These are phyloP conservation scores for Aspergillus cejpii DNA, from an alignment of 2,329 filamentous ascomycete genomes.

Conservation along the genomic window DNA sequence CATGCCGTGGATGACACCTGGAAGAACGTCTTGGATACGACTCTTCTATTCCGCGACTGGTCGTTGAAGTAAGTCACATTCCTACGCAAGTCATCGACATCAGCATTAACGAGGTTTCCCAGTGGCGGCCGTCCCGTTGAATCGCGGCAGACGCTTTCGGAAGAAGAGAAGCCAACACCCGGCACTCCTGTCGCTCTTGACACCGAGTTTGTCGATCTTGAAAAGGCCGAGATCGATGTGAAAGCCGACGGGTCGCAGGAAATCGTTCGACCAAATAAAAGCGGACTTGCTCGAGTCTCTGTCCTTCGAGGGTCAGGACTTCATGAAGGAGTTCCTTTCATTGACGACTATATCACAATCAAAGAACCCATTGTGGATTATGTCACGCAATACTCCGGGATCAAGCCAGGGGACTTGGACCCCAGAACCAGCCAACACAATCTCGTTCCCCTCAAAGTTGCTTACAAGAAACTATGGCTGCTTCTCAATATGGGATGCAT, in stretches of 20 bases:
- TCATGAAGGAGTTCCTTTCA: constrained; percentile 76
- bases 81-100: neutral
- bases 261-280: constrained; percentile 83
- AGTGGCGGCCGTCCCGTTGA: constrained; percentile 36
- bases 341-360: constrained; percentile 94
- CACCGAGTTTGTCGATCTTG: constrained; percentile 90
- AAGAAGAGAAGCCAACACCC: constrained; percentile 60
- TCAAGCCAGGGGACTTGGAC: constrained; percentile 78
- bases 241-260: constrained; percentile 89
- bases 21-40: constrained; percentile 78
- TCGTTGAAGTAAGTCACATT: constrained; percentile 42
- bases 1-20: constrained; percentile 79
- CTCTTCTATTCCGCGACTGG: constrained; percentile 71
- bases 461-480: constrained; percentile 98
- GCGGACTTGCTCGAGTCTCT: constrained; percentile 86
- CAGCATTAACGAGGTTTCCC: constrained; percentile 2
- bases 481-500: constrained; percentile 88
- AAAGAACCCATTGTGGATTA: constrained; percentile 91
- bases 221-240: constrained; percentile 91
- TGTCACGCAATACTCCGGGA: constrained; percentile 87
- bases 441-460: constrained; percentile 77
- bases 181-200: constrained; percentile 81
- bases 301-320: constrained; percentile 73
- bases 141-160: constrained; percentile 34
- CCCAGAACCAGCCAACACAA: constrained; percentile 70